A percentile compares a stretch with the other conserved stretches of the same genome.
Evolutionary conservation across 164 flowering plant genomes (phyloP).

Genomic region (Magnolia sinica): DNA sequence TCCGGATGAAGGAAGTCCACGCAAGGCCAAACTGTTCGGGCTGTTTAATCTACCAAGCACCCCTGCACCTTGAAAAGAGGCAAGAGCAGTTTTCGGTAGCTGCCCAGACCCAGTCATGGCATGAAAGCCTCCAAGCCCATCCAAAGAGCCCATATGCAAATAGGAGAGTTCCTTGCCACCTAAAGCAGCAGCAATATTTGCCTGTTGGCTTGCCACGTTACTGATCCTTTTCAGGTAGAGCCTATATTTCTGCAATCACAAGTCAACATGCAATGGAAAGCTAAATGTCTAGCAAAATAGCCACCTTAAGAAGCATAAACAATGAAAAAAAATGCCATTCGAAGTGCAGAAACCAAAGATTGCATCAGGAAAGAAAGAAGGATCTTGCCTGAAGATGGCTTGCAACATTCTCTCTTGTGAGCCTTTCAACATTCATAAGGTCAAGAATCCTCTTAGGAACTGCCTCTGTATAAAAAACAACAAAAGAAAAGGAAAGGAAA

Average conservation of each 20-base stretch:
- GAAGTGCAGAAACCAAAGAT: not conserved
- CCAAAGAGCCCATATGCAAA: conserved; percentile 50
- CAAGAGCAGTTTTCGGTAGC: conserved; percentile 33
- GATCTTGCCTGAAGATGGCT: conserved; percentile 82
- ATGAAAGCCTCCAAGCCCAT: conserved; percentile 54
- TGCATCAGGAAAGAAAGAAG: not conserved
- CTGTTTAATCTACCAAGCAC: conserved; percentile 64
- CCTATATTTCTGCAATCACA: conserved; percentile 73
- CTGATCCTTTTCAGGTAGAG: conserved; percentile 74
- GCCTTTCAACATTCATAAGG: conserved; percentile 83
- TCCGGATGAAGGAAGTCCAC: conserved; percentile 44
- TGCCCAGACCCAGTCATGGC: conserved; percentile 51
- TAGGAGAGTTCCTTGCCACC: conserved; percentile 57
- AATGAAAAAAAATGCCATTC: not conserved
- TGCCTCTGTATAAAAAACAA: conserved; percentile 54
- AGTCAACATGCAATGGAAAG: not conserved
- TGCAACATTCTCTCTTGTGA: conserved; percentile 93
- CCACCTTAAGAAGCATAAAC: not conserved
- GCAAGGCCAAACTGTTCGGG: conserved; percentile 40
- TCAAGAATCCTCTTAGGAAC: conserved; percentile 94
- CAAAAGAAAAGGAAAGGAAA: not conserved
- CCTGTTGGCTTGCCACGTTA: conserved; percentile 47
- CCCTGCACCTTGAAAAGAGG: conserved; percentile 42
- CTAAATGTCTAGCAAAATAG: not conserved
- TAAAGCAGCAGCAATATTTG: conserved; percentile 44